These are phyloP conservation scores for Trichosanthes cucumerina DNA, from an alignment of 306 rosid genomes.

Conservation along the genomic window DNA sequence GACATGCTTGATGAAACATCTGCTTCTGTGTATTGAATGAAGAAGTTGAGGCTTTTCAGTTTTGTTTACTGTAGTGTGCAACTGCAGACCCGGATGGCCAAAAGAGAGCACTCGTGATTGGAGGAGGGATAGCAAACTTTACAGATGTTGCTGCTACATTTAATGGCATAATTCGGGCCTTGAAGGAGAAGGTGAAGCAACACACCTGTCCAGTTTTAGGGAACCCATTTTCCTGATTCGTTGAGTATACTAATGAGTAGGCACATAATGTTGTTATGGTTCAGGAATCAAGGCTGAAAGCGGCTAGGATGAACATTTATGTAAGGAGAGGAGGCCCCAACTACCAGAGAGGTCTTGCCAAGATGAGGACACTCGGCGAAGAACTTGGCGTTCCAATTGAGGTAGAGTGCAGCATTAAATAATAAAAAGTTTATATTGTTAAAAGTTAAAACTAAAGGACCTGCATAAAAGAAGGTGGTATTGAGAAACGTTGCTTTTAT, in stretches of 20 bases:
- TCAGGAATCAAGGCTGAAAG: slow-evolving; percentile 83
- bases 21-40: background rate
- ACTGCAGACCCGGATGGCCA: slow-evolving; percentile 85
- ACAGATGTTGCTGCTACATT: slow-evolving; percentile 97
- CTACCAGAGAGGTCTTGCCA: slow-evolving; percentile 87
- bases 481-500: slow-evolving; percentile 5
- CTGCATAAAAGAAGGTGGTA: background rate
- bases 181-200: slow-evolving; percentile 76
- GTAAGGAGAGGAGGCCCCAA: slow-evolving; percentile 99
- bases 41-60: background rate
- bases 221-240: background rate
- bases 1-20: background rate
- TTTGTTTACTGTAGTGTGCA: slow-evolving; percentile 56
- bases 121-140: slow-evolving; percentile 98
- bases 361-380: slow-evolving; percentile 81
- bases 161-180: slow-evolving; percentile 85
- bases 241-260: background rate
- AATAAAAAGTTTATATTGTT: background rate
- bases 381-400: slow-evolving; percentile 87
- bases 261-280: slow-evolving; percentile 1
- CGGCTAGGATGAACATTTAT: slow-evolving; percentile 69
- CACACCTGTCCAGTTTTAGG: background rate
- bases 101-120: slow-evolving; percentile 84
- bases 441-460: background rate
- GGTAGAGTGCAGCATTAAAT: slow-evolving; percentile 27